Percentiles rank a stretch among this genome's conserved stretches.
These are phyloP conservation scores for Trichoderma citrinoviride DNA, from an alignment of 2,329 filamentous ascomycete genomes.

Conservation along the genomic window DNA sequence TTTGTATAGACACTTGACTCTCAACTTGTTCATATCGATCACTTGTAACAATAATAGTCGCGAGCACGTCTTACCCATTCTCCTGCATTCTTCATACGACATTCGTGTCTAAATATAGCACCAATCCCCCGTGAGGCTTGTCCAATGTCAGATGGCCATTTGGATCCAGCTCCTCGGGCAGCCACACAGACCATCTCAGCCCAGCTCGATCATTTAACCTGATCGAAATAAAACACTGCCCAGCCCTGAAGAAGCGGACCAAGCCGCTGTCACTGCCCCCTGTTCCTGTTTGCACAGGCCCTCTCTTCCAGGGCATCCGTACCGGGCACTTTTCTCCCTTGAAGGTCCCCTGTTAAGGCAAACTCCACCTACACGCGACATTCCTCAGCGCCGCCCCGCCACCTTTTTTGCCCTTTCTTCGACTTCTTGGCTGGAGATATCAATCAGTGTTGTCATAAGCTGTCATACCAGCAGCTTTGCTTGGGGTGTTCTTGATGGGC, in stretches of 20 bases:
- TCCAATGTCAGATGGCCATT: neutral
- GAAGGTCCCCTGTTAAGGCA: neutral
- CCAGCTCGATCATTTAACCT: neutral
- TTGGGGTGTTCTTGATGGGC: neutral
- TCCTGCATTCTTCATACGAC: neutral
- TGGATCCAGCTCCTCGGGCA: neutral
- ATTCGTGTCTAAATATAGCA: constrained; percentile 1
- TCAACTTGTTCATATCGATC: neutral
- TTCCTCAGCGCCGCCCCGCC: constrained; percentile 12
- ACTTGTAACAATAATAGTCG: neutral
- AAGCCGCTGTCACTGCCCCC: constrained; percentile 13
- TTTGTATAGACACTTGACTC: too few relatives aligned
- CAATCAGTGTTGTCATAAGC: too few relatives aligned
- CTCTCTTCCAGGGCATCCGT: neutral
- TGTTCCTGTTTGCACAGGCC: neutral
- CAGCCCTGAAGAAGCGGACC: constrained; percentile 12
- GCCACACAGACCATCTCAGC: constrained; percentile 1
- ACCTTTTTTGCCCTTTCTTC: neutral
- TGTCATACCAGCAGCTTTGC: neutral
- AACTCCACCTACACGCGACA: constrained; percentile 19
- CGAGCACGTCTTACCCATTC: neutral
- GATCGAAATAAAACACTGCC: neutral
- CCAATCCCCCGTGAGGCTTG: neutral
- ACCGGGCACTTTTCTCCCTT: neutral
- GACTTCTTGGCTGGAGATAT: neutral